Base-by-base conservation (phyloP, 306 rosid species). In the Mimosa bimucronata region DNA sequence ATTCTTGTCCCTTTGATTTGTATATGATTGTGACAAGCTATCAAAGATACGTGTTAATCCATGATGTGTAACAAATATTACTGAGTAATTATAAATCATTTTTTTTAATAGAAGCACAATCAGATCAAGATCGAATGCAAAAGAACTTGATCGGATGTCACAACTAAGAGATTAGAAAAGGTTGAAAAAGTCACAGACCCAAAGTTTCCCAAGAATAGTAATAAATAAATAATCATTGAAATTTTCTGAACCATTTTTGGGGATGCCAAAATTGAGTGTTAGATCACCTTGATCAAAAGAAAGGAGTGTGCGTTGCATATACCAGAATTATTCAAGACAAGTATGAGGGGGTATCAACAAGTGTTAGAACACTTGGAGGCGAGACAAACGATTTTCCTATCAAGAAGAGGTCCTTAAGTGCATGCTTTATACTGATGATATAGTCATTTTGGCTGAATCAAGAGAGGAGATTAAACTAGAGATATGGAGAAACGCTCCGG, bases 1-100 rank as follows among this genome's bases (percentile, higher is more conserved):
- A 80, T 82, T 91, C 82, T 88, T 96, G 85, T 96, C 99, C 87
- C 97, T 78, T 57, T 91, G 97, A 66, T 73, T 87, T 61, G 99
- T 90, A 79, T 90, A 96, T 66, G 98, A 91, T 79, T 85, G 92
- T 9, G 99, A 93, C 89, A 91, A 82, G 70, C 98, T 93, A 89
- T 77, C 76, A 82, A 83, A 52, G 61, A 87, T 60, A 85, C 18
- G 80, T 44, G 34, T 45, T 4, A 70, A 38, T 29, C 70, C 71
- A 21, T 65, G 70, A 67, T 71, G 42, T 46, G 19, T 44, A 50
- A 45, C 50, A 38, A 52, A 34, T 42, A 41, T 45, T 37, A 71
- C 31, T 9, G 30, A 16, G 25, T 48, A 74, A 58, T 26, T 55
- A 78, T n/a, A 40, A 30, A 66, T 68, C 29, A 40, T 42, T 67